Conservation (phyloP, 768 basidiomycete species). For the Suillus ampliporus region DNA sequence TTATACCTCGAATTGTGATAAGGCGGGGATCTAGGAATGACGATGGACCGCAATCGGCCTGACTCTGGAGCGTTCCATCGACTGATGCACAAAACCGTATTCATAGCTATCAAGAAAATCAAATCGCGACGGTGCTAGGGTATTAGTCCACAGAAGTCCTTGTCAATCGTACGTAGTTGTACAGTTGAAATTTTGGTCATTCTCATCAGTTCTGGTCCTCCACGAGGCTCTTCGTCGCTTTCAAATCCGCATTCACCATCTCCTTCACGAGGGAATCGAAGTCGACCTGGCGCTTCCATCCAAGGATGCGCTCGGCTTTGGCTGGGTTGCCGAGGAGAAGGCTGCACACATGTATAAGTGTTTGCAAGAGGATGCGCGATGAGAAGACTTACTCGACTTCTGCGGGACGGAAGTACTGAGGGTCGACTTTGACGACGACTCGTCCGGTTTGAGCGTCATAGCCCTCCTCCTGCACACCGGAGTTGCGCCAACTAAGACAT, state of each 20-base stretch:
- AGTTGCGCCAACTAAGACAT: slow-evolving; percentile 82
- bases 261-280: slow-evolving; percentile 88
- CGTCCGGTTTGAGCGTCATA: slow-evolving; percentile 71
- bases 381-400: slow-evolving; percentile 82
- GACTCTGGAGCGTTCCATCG: too few relatives aligned
- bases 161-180: not conserved
- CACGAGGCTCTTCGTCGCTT: slow-evolving; percentile 72
- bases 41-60: too few relatives aligned
- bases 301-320: slow-evolving; percentile 87
- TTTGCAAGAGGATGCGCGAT: slow-evolving; percentile 1
- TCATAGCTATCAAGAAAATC: not conserved
- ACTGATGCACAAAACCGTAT: too few relatives aligned
- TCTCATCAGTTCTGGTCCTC: slow-evolving; percentile 78
- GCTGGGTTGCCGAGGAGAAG: slow-evolving; percentile 86
- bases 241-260: slow-evolving; percentile 88
- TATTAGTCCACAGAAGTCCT: not conserved
- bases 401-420: slow-evolving; percentile 91
- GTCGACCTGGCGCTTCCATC: slow-evolving; percentile 87
- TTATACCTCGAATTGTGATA: not conserved
- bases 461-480: slow-evolving; percentile 78
- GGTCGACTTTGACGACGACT: slow-evolving; percentile 83
- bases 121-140: not conserved
- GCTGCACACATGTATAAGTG: slow-evolving; percentile 41
- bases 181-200: not conserved
- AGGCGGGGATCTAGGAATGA: too few relatives aligned